phyloP scores from a whole-genome alignment of 1,284 basidiomycete species.

The Trichosporon ovoides region DNA sequence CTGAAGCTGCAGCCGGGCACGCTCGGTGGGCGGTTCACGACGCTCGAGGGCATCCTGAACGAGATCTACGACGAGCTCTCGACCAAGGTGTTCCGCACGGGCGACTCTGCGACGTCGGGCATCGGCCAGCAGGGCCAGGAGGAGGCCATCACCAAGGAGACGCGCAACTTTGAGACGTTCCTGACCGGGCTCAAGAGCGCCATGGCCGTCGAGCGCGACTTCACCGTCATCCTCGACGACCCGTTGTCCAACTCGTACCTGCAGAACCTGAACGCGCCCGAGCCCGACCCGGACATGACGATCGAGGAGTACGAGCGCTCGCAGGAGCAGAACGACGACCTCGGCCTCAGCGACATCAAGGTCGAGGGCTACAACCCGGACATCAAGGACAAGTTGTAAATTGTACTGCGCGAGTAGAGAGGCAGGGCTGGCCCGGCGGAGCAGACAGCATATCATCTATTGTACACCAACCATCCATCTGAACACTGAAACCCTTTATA shows the following conservation, averaged over 20 bases:
- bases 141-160: conserved; percentile 51
- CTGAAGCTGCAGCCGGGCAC: conserved; percentile 88
- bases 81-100: conserved; percentile 73
- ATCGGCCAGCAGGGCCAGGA: conserved; percentile 32
- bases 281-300: conserved; percentile 84
- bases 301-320: conserved; percentile 77
- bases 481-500: no score
- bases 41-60: conserved; percentile 87
- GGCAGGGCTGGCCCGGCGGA: no score
- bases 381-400: conserved; percentile 22
- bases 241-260: conserved; percentile 93
- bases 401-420: no score
- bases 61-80: conserved; percentile 95
- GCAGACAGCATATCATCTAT: no score
- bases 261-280: conserved; percentile 89
- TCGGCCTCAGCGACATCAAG: conserved; percentile 95
- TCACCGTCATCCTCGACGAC: conserved; percentile 92
- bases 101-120: conserved; percentile 37
- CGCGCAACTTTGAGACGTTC: conserved; percentile 66
- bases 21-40: conserved; percentile 96
- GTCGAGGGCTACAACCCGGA: conserved; percentile 71
- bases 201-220: conserved; percentile 68
- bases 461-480: no score
- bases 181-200: conserved; percentile 72
- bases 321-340: conserved; percentile 89